These are phyloP conservation scores for Sechiopsis laciniata DNA, from an alignment of 306 rosid genomes.

Conservation along the genomic window DNA sequence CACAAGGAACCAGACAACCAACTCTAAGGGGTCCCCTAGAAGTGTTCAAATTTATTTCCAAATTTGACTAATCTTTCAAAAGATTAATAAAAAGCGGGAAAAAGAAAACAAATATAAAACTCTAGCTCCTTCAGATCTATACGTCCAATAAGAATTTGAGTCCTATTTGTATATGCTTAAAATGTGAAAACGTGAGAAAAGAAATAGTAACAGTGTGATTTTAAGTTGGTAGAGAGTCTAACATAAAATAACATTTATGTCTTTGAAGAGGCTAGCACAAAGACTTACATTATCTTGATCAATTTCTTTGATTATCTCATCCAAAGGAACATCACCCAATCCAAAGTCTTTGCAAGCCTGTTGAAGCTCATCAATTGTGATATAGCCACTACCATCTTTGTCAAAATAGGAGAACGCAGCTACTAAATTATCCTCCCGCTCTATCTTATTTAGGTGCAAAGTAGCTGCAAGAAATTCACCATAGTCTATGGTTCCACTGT, in stretches of 20 bases:
- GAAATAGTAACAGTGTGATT: neutral
- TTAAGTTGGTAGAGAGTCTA: neutral
- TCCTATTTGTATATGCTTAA: neutral
- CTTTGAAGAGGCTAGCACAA: neutral
- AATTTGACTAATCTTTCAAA: neutral
- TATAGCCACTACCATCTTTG: slow-evolving; percentile 83
- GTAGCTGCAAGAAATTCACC: slow-evolving; percentile 95
- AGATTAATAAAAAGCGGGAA: neutral
- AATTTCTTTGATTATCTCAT: slow-evolving; percentile 62
- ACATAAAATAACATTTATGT: neutral
- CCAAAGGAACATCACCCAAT: slow-evolving; percentile 63
- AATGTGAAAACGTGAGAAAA: neutral
- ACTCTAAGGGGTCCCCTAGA: no score
- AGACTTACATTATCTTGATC: slow-evolving; percentile 74
- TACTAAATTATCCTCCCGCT: slow-evolving; percentile 75
- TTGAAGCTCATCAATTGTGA: slow-evolving; percentile 82
- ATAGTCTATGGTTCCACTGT: slow-evolving; percentile 77
- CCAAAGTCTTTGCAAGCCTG: slow-evolving; percentile 74
- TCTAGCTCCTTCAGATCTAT: neutral
- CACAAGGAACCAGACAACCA: neutral
- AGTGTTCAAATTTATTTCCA: neutral
- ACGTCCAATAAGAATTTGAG: neutral
- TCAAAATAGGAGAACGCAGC: slow-evolving; percentile 84
- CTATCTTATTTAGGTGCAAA: slow-evolving; percentile 79
- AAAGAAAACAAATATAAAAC: neutral